Evolutionary conservation across 1,284 basidiomycete genomes (phyloP).

Genomic region (Ustilago cynodontis): DNA sequence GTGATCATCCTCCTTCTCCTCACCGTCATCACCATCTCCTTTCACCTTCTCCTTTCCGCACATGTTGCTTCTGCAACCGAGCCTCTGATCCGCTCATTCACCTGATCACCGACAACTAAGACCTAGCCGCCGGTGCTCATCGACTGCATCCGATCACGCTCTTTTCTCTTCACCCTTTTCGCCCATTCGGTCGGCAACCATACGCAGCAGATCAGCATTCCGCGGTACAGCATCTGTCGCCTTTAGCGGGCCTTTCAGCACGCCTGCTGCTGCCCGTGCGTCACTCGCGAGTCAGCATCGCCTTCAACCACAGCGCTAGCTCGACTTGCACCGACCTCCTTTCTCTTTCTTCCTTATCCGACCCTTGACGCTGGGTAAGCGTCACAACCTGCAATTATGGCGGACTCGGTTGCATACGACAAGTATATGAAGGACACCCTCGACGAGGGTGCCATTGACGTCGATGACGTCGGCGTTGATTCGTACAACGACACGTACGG

Average conservation of each 20-base stretch:
- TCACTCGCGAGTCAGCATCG: neutral
- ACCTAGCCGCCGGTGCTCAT: slow-evolving; percentile 16
- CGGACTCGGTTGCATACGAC: slow-evolving; percentile 56
- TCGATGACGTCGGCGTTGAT: slow-evolving; percentile 39
- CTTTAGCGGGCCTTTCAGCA: neutral
- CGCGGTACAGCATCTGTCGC: slow-evolving; percentile 5
- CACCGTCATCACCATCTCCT: slow-evolving; percentile 17
- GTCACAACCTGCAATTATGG: slow-evolving; percentile 37
- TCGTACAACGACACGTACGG: slow-evolving; percentile 38
- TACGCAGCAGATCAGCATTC: slow-evolving; percentile 16
- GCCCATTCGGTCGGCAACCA: slow-evolving; percentile 3
- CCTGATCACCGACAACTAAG: slow-evolving; percentile 2
- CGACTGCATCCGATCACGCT: slow-evolving; percentile 49
- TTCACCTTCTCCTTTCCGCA: slow-evolving; percentile 6
- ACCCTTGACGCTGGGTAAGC: slow-evolving; percentile 25
- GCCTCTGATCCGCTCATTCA: slow-evolving; percentile 38
- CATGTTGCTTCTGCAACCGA: slow-evolving; percentile 35
- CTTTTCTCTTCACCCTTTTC: slow-evolving; percentile 15
- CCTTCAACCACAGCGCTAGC: neutral
- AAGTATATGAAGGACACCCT: slow-evolving; percentile 59
- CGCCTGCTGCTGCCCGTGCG: neutral
- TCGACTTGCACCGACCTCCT: neutral
- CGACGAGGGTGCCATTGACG: slow-evolving; percentile 45
- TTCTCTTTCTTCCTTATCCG: slow-evolving; percentile 11
- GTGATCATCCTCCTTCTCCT: slow-evolving; percentile 14